Evolutionary conservation across 768 basidiomycete genomes (phyloP), one percentile per base, ranked within the genome.

Genomic region (Naganishia onofrii): DNA sequence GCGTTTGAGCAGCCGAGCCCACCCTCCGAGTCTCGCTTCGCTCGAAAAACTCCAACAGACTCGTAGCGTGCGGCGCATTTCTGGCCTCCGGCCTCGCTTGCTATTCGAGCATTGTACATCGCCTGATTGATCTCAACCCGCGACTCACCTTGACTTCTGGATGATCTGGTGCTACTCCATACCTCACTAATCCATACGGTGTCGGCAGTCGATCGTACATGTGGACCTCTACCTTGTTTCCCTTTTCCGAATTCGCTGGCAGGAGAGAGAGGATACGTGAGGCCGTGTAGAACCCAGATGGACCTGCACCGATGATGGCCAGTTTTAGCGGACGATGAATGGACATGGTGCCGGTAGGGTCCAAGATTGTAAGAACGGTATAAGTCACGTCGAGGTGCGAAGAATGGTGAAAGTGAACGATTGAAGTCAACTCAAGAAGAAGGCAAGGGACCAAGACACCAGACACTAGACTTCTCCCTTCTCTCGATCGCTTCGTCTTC

Each of bases 111-210:
- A n/a, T n/a, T n/a, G n/a, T n/a, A n/a, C n/a, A n/a, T n/a, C n/a
- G n/a, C n/a, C n/a, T n/a, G n/a, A n/a, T n/a, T n/a, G n/a, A n/a
- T n/a, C n/a, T n/a, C n/a, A n/a, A n/a, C 2, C 42, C 42, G n/a
- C 51, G 19, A 76, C 79, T 52, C 74, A 86, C 95, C 87, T 97
- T 99, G 80, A 98, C 94, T 83, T 97, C 95, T 12, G 96, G 93
- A 81, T 98, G 95, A 82, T 98, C 95, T 53, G 95, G 95, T 13
- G 96, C 95, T 17, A 99, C 94, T 0, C 96, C 94, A 76, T 94
- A 99, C 54, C 96, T 84, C 3, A 96, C 93, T 0, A 98, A 85
- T 0, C 96, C 96, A 77, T 96, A 91, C 13, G 95, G 95, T 32
- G 92, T 88, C 86, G 94, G 97, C 13, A 95, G 84, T 38, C 92